phyloP scores from a whole-genome alignment of 2,329 filamentous ascomycete genomes.

The Aspergillus eucalypticola region DNA sequence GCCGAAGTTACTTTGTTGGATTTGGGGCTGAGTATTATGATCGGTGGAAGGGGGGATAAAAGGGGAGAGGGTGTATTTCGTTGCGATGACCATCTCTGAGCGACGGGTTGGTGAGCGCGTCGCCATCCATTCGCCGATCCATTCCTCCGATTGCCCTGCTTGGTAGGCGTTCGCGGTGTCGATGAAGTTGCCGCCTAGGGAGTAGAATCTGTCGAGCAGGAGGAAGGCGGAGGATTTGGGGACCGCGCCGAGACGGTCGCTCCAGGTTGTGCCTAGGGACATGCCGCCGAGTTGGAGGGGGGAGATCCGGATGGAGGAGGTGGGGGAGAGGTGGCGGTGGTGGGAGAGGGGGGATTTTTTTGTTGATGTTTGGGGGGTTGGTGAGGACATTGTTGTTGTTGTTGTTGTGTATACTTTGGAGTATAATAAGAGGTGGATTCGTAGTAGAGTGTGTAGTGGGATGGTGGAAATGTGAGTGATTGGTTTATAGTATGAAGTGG shows the following conservation, averaged over 20 bases:
- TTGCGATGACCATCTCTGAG: slow-evolving; percentile 56
- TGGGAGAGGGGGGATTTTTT: background rate
- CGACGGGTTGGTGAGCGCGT: slow-evolving; percentile 36
- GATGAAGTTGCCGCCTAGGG: slow-evolving; percentile 54
- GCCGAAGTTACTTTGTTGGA: slow-evolving; percentile 41
- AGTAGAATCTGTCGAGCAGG: slow-evolving; percentile 51
- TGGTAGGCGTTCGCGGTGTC: slow-evolving; percentile 55
- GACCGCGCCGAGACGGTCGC: slow-evolving; percentile 42
- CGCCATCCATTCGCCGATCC: slow-evolving; percentile 55
- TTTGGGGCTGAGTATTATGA: background rate
- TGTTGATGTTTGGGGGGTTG: background rate
- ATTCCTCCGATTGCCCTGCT: slow-evolving; percentile 48
- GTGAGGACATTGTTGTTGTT: background rate
- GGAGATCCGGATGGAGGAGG: slow-evolving; percentile 29
- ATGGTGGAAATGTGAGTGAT: background rate
- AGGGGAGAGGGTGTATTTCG: slow-evolving; percentile 52
- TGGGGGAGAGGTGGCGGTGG: slow-evolving; percentile 30
- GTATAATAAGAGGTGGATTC: background rate
- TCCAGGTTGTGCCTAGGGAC: slow-evolving; percentile 29
- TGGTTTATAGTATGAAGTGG: too few relatives aligned
- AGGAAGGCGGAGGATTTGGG: slow-evolving; percentile 48
- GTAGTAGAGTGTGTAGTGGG: background rate
- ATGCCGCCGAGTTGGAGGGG: slow-evolving; percentile 30
- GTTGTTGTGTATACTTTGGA: too few relatives aligned
- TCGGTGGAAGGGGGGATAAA: slow-evolving; percentile 21